Percentiles rank a stretch among this genome's conserved stretches.
phyloP scores from a whole-genome alignment of 306 rosid species.

The Trifolium repens region DNA sequence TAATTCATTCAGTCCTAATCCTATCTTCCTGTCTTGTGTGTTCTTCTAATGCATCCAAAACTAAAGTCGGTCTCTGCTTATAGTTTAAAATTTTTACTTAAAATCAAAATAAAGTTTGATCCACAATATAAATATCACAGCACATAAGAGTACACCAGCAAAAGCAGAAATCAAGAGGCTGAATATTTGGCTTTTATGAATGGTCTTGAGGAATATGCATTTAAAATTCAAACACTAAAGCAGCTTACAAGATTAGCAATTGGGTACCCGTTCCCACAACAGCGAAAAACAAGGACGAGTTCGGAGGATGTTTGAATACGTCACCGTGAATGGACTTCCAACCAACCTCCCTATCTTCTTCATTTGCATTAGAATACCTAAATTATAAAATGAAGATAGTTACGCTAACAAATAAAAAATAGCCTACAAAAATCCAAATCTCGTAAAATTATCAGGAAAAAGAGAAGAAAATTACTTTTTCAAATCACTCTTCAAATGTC shows the following conservation, averaged over 20 bases:
- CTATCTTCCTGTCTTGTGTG: not conserved
- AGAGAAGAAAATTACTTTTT: slow-evolving; percentile 61
- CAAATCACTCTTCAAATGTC: slow-evolving; percentile 74
- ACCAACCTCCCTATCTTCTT: slow-evolving; percentile 82
- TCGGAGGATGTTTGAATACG: slow-evolving; percentile 74
- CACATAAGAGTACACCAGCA: not conserved
- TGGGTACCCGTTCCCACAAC: slow-evolving; percentile 85
- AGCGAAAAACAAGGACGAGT: slow-evolving; percentile 71
- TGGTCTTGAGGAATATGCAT: slow-evolving; percentile 28
- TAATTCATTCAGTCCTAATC: slow-evolving; percentile 17
- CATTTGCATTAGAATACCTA: slow-evolving; percentile 65
- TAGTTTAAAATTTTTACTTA: slow-evolving; percentile 5
- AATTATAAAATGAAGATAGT: slow-evolving; percentile 25
- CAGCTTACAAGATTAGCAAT: slow-evolving; percentile 76
- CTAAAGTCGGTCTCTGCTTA: not conserved
- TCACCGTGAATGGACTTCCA: slow-evolving; percentile 84
- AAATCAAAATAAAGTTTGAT: slow-evolving; percentile 1
- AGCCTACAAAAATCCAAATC: not conserved
- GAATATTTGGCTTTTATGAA: slow-evolving; percentile 19
- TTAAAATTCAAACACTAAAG: slow-evolving; percentile 39
- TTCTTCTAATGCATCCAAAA: not conserved
- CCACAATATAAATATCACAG: not conserved
- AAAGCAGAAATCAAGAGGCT: slow-evolving; percentile 29
- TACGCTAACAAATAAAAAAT: slow-evolving; percentile 33
- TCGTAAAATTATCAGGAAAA: slow-evolving; percentile 28